Evolutionary conservation across 768 basidiomycete species (phyloP).

Genomic region (Mycena polygramma): DNA sequence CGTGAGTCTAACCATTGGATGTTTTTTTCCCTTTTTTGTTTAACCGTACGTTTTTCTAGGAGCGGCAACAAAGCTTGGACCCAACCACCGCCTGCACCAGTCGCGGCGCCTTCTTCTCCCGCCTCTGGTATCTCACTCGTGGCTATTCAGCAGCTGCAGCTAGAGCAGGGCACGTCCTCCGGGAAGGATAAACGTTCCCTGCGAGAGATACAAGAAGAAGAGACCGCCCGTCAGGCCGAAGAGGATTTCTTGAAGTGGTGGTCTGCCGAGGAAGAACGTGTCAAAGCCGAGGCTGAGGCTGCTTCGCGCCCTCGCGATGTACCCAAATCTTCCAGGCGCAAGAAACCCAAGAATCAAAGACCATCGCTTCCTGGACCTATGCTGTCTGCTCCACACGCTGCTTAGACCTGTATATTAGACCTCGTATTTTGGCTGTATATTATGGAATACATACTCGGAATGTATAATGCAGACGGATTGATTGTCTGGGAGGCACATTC

Average conservation of each 20-base stretch:
- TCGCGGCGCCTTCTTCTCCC: constrained; percentile 49
- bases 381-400: constrained; percentile 31
- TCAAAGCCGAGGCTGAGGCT: constrained; percentile 64
- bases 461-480: neutral
- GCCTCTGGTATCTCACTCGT: constrained; percentile 71
- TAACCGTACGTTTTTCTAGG: constrained; percentile 26
- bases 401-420: constrained; percentile 24
- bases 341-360: constrained; percentile 26
- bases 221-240: constrained; percentile 74
- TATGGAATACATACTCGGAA: constrained; percentile 8
- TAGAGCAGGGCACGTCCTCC: constrained; percentile 59
- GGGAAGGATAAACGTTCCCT: constrained; percentile 73
- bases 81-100: constrained; percentile 63
- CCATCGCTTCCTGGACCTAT: constrained; percentile 26
- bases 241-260: constrained; percentile 92
- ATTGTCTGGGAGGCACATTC: too few species aligned
- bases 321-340: constrained; percentile 31
- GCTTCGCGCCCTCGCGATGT: constrained; percentile 26
- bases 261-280: constrained; percentile 82
- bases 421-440: neutral
- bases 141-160: constrained; percentile 88
- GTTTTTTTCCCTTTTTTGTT: neutral
- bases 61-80: constrained; percentile 76
- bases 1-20: constrained; percentile 55
- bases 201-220: constrained; percentile 89